Evolutionary conservation across 1,284 basidiomycete species (phyloP).

Genomic region (Paramarasmius palmivorus): DNA sequence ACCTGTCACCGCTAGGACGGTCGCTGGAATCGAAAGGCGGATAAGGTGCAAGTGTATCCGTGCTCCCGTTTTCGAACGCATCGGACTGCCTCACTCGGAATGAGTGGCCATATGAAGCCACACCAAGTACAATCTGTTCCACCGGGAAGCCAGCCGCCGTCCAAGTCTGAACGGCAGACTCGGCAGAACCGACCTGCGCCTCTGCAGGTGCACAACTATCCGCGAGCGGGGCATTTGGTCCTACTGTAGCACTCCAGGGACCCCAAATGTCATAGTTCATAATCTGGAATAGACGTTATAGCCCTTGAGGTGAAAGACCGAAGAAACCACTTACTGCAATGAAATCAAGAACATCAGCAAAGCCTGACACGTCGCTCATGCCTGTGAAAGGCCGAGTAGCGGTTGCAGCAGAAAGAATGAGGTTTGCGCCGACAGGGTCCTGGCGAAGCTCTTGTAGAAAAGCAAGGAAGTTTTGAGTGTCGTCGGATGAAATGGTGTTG

Average conservation of each 20-base stretch:
- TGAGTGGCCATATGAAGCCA: constrained; percentile 76
- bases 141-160: constrained; percentile 64
- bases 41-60: constrained; percentile 37
- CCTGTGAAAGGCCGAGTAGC: constrained; percentile 2
- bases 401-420: constrained; percentile 2
- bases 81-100: constrained; percentile 43
- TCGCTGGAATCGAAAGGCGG: constrained; percentile 48
- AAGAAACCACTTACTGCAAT: too few relatives aligned
- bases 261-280: constrained; percentile 16
- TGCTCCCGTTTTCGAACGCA: constrained; percentile 32
- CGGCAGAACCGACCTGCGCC: constrained; percentile 72
- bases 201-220: constrained; percentile 68
- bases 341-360: constrained; percentile 21
- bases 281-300: too few relatives aligned
- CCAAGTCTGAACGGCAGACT: constrained; percentile 77
- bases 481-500: constrained; percentile 40
- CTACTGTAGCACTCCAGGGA: constrained; percentile 40
- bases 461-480: constrained; percentile 7
- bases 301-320: too few relatives aligned
- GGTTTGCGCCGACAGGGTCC: constrained; percentile 4
- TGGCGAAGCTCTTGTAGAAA: constrained; percentile 12
- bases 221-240: constrained; percentile 82
- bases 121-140: constrained; percentile 77
- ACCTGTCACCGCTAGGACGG: constrained; percentile 51
- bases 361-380: constrained; percentile 13